phyloP scores from a whole-genome alignment of 1,139 yeast genomes.

The Geotrichum armillariae region DNA sequence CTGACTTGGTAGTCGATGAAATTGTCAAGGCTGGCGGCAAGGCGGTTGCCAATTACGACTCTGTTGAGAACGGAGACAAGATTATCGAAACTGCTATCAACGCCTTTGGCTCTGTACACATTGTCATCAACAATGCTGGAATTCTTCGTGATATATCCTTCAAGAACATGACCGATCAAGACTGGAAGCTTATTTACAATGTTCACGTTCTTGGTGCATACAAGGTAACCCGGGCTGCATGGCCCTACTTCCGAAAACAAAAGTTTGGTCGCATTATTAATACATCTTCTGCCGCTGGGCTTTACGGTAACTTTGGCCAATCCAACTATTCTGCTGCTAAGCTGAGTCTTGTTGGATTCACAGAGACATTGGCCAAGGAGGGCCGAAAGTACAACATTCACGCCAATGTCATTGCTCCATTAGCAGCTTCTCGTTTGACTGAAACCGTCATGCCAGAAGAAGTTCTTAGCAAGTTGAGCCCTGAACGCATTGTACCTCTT shows the following conservation, averaged over 20 bases:
- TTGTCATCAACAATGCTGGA: slow-evolving; percentile 93
- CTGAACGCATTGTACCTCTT: slow-evolving; percentile 88
- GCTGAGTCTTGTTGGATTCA: slow-evolving; percentile 83
- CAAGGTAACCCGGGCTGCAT: slow-evolving; percentile 84
- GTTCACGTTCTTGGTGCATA: slow-evolving; percentile 91
- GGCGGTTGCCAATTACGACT: slow-evolving; percentile 94
- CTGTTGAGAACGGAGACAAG: slow-evolving; percentile 83
- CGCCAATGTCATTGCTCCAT: slow-evolving; percentile 88
- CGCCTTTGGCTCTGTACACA: slow-evolving; percentile 85
- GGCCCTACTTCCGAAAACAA: slow-evolving; percentile 88
- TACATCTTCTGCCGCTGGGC: slow-evolving; percentile 95
- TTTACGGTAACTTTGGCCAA: slow-evolving; percentile 97
- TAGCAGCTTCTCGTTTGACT: slow-evolving; percentile 96
- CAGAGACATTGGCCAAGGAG: slow-evolving; percentile 94
- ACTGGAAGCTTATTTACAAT: slow-evolving; percentile 75
- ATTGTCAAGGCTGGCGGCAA: slow-evolving; percentile 72
- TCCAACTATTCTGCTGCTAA: slow-evolving; percentile 95
- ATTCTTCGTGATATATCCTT: slow-evolving; percentile 67
- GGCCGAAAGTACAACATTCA: slow-evolving; percentile 81
- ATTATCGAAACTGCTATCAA: slow-evolving; percentile 85
- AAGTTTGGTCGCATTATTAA: slow-evolving; percentile 84
- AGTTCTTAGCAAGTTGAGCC: slow-evolving; percentile 73
- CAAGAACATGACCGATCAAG: slow-evolving; percentile 79
- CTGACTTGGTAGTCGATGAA: slow-evolving; percentile 87
- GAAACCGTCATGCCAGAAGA: slow-evolving; percentile 86